A percentile compares a stretch with the other conserved stretches of the same genome.
Evolutionary conservation across 768 basidiomycete genomes (phyloP).

Genomic region (Hydnum rufescens): DNA sequence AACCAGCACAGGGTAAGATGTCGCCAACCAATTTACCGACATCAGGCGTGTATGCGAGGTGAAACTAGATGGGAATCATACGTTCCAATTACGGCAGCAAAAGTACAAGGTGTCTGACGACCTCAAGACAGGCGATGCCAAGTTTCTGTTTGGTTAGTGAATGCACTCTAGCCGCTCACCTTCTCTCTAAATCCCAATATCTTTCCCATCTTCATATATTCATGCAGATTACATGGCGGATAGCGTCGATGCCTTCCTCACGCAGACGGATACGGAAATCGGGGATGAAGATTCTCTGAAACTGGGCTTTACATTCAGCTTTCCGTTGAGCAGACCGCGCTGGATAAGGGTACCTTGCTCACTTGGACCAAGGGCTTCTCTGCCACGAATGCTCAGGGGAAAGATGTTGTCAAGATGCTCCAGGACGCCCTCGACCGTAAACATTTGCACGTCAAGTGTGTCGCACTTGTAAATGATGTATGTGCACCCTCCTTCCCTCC

Average conservation of each 20-base stretch:
- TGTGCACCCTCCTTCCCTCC: conserved; percentile 15
- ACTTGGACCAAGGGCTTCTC: conserved; percentile 94
- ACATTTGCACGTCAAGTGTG: conserved; percentile 78
- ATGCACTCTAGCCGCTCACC: background rate
- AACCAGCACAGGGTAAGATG: no score
- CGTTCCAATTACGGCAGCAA: conserved; percentile 79
- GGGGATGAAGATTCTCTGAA: conserved; percentile 23
- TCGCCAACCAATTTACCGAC: background rate
- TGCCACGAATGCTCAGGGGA: conserved; percentile 75
- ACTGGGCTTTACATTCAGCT: conserved; percentile 90
- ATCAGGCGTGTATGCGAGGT: conserved; percentile 87
- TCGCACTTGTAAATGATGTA: conserved; percentile 88
- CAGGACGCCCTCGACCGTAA: conserved; percentile 87
- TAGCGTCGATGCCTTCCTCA: conserved; percentile 88
- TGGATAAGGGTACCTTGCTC: conserved; percentile 73
- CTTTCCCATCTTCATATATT: conserved; percentile 6
- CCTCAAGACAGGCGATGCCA: conserved; percentile 83
- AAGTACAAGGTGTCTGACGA: conserved; percentile 92
- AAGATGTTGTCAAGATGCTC: conserved; percentile 74
- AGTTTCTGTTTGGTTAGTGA: conserved; percentile 57
- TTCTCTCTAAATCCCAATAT: background rate
- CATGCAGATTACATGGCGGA: conserved; percentile 84
- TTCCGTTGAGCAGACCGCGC: conserved; percentile 96
- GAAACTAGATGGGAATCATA: conserved; percentile 69
- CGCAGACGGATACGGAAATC: conserved; percentile 25